These are phyloP conservation scores for Hypoxylon sp. DNA, from an alignment of 2,329 filamentous ascomycete genomes.

Conservation along the genomic window DNA sequence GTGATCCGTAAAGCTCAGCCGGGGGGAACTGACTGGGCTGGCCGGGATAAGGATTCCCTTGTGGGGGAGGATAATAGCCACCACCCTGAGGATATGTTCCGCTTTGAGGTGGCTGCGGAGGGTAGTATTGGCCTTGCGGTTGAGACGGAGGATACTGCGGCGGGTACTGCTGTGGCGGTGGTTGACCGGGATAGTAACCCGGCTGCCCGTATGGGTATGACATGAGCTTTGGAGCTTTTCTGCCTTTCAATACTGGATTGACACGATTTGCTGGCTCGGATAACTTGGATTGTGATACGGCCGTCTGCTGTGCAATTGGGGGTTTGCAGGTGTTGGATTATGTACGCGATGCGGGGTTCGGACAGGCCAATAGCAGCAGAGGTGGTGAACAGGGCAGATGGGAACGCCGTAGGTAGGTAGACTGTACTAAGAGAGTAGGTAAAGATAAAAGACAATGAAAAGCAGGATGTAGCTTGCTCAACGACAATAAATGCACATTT, in stretches of 20 bases:
- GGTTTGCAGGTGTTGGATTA: slow-evolving; percentile 7
- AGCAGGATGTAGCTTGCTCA: background rate
- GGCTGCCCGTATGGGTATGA: slow-evolving; percentile 46
- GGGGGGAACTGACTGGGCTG: slow-evolving; percentile 58
- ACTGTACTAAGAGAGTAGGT: background rate
- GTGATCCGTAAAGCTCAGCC: slow-evolving; percentile 56
- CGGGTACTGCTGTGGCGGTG: slow-evolving; percentile 54
- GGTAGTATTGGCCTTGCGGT: slow-evolving; percentile 34
- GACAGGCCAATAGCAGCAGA: background rate
- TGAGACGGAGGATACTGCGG: slow-evolving; percentile 51
- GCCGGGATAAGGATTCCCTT: slow-evolving; percentile 53
- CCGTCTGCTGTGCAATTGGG: background rate
- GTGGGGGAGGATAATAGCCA: slow-evolving; percentile 48
- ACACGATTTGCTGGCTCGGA: background rate
- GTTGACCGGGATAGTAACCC: slow-evolving; percentile 45
- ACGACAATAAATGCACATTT: slow-evolving; percentile 9
- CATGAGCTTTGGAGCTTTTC: slow-evolving; percentile 30
- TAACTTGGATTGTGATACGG: background rate
- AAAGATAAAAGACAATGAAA: background rate
- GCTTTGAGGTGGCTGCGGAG: slow-evolving; percentile 9
- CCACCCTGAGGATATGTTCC: slow-evolving; percentile 43
- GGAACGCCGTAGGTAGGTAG: background rate
- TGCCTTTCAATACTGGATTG: slow-evolving; percentile 8
- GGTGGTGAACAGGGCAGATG: background rate
- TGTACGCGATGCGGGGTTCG: slow-evolving; percentile 22